Evolutionary conservation across 345 rosid species (phyloP).

Genomic region (Nasturtium officinale): DNA sequence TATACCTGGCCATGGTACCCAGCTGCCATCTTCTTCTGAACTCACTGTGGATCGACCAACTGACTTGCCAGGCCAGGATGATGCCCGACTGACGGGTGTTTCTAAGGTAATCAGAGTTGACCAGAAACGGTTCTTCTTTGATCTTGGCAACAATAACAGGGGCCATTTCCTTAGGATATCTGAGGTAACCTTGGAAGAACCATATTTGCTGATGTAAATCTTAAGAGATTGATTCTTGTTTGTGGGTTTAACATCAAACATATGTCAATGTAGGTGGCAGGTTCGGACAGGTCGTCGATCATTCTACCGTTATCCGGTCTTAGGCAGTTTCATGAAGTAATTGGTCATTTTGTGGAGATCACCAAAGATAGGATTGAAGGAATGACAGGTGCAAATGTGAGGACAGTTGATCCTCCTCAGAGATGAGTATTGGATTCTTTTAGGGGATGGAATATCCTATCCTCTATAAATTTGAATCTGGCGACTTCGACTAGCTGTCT

Average conservation of each 20-base stretch:
- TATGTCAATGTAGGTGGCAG: slow-evolving; percentile 68
- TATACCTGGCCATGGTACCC: slow-evolving; percentile 89
- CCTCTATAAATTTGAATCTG: slow-evolving; percentile 44
- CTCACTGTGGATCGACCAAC: slow-evolving; percentile 67
- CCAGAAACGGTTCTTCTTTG: slow-evolving; percentile 94
- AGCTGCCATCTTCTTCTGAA: slow-evolving; percentile 69
- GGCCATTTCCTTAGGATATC: slow-evolving; percentile 97
- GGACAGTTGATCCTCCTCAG: slow-evolving; percentile 90
- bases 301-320: slow-evolving; percentile 92
- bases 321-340: slow-evolving; percentile 88
- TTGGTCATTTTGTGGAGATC: slow-evolving; percentile 95
- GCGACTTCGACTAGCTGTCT: slow-evolving; percentile 42
- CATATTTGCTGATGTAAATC: not conserved
- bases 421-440: slow-evolving; percentile 56
- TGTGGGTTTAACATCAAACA: slow-evolving; percentile 9
- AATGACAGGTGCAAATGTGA: slow-evolving; percentile 81
- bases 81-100: slow-evolving; percentile 58
- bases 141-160: slow-evolving; percentile 91
- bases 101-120: slow-evolving; percentile 92
- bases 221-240: not conserved
- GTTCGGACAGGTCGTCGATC: slow-evolving; percentile 91
- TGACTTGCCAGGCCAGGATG: slow-evolving; percentile 77
- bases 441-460: slow-evolving; percentile 33
- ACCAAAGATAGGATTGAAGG: slow-evolving; percentile 91
- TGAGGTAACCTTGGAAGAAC: slow-evolving; percentile 52